Conservation (phyloP, 1,284 basidiomycete species). For the Tilletia setariae region DNA sequence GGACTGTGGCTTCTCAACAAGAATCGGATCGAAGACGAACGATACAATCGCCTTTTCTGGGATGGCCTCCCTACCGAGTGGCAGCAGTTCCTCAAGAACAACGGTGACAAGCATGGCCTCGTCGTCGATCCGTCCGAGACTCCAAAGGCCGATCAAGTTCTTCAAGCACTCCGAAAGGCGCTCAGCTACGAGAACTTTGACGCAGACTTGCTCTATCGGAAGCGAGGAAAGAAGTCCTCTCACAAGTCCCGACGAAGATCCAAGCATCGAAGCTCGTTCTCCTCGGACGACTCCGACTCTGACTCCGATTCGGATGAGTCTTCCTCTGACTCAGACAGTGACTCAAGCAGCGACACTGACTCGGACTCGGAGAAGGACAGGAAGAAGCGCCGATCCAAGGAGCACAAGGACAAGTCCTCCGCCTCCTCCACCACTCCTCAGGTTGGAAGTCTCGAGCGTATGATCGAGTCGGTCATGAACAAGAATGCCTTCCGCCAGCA, state of each 20-base stretch:
- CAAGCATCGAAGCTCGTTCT: neutral
- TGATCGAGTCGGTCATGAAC: too few species aligned
- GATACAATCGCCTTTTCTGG: constrained; percentile 1
- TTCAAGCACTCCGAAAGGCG: neutral
- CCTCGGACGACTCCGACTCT: neutral
- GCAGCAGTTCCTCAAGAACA: neutral
- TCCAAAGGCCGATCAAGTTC: neutral
- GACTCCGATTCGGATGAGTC: neutral
- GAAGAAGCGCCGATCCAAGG: neutral
- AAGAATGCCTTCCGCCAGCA: too few species aligned
- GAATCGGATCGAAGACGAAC: neutral
- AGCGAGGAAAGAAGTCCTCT: neutral
- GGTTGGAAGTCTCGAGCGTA: neutral
- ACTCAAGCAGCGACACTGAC: neutral
- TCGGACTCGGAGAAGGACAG: neutral
- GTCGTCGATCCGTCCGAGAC: neutral
- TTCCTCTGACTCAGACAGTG: neutral
- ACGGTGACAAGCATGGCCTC: neutral
- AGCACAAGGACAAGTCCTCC: neutral
- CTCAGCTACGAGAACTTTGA: neutral
- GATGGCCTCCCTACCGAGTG: neutral
- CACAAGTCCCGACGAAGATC: too few species aligned
- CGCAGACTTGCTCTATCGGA: neutral
- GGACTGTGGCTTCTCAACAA: neutral
- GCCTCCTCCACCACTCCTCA: neutral